Evolutionary conservation across 2,329 filamentous ascomycete genomes (phyloP).

Genomic region (Alternaria ventricosa): DNA sequence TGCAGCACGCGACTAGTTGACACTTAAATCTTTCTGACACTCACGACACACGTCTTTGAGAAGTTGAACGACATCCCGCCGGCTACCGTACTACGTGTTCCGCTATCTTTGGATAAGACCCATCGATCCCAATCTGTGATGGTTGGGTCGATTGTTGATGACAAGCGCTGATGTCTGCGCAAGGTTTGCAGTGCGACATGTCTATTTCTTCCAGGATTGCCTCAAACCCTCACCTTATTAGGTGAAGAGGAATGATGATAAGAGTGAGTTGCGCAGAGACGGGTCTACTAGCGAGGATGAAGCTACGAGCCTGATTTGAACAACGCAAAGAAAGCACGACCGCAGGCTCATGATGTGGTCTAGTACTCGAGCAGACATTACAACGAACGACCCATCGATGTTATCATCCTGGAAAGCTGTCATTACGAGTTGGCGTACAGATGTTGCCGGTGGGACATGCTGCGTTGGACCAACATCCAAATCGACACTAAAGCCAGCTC

Average conservation of each 20-base stretch:
- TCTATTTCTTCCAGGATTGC: neutral
- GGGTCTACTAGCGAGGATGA: neutral
- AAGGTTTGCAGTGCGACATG: neutral
- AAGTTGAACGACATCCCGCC: neutral
- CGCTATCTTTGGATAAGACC: neutral
- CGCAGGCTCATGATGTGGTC: neutral
- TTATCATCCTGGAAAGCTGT: constrained; percentile 65
- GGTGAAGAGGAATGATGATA: neutral
- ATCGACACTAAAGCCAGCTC: constrained; percentile 87
- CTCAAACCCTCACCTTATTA: neutral
- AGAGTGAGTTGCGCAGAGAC: neutral
- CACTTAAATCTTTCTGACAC: neutral
- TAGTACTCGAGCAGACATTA: neutral
- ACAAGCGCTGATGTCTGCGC: neutral
- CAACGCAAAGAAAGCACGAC: neutral
- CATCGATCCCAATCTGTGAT: neutral
- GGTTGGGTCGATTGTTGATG: neutral
- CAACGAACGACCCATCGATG: constrained; percentile 23
- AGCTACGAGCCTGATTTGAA: neutral
- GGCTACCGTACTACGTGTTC: no score
- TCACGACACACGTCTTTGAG: neutral
- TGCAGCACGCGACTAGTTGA: neutral
- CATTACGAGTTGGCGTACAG: constrained; percentile 91
- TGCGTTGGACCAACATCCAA: constrained; percentile 88
- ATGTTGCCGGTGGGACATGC: constrained; percentile 84